Conservation (phyloP, 176 grass and related monocot genomes). For the Juncus inflexus region DNA sequence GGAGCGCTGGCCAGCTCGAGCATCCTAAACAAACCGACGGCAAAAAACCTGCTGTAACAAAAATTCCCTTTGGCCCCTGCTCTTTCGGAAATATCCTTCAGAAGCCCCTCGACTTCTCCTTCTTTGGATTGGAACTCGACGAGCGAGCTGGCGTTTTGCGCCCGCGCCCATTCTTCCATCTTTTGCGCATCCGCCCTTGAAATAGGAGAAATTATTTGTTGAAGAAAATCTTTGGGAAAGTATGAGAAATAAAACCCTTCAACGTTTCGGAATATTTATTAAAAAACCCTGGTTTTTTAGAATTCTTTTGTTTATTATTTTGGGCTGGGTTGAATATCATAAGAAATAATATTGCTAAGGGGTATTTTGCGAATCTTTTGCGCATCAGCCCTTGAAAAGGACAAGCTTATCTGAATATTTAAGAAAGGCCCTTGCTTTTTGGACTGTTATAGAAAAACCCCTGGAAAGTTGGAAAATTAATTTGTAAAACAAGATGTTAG, state of each 20-base stretch:
- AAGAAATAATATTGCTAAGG: no score
- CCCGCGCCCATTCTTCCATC: constrained; percentile 83
- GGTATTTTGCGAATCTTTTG: constrained; percentile 35
- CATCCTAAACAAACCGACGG: constrained; percentile 89
- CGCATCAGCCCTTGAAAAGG: constrained; percentile 43
- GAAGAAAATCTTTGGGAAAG: no score
- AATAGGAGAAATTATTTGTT: neutral
- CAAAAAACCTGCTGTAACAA: constrained; percentile 95
- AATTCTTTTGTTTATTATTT: neutral
- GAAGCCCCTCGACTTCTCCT: constrained; percentile 67
- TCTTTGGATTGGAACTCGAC: constrained; percentile 79
- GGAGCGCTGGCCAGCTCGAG: constrained; percentile 94
- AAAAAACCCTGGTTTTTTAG: neutral
- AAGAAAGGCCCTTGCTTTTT: no score
- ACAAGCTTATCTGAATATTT: neutral
- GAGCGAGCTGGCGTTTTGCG: constrained; percentile 67
- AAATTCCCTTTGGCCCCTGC: constrained; percentile 83
- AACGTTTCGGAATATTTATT: neutral
- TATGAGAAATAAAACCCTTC: no score
- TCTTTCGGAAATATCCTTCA: constrained; percentile 92
- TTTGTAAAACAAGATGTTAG: no score
- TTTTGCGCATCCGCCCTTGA: constrained; percentile 45
- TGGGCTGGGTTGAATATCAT: neutral
- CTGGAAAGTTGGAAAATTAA: no score
- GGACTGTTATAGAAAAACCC: no score